These are phyloP conservation scores for Mariannaea sp. DNA, from an alignment of 2,329 filamentous ascomycete genomes.

Conservation along the genomic window DNA sequence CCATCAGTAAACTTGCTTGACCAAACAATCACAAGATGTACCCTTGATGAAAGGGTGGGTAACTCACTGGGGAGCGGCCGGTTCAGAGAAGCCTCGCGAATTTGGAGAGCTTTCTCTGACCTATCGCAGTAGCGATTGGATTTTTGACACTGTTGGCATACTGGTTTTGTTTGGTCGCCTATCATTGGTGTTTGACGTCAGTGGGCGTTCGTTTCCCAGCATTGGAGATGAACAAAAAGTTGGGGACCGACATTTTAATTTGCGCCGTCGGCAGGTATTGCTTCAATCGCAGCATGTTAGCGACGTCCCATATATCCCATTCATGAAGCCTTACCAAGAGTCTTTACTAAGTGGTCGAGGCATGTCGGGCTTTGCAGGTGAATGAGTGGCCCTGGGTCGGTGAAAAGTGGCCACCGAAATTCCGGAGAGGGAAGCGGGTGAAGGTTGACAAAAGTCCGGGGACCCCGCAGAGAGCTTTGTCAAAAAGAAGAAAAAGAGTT, in stretches of 20 bases:
- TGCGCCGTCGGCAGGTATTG: constrained; percentile 46
- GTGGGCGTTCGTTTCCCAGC: neutral
- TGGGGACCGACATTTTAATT: constrained; percentile 41
- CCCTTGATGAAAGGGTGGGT: neutral
- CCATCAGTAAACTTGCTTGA: no score
- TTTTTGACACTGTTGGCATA: constrained; percentile 42
- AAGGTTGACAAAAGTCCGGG: no score
- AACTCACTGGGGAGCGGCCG: neutral
- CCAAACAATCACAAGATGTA: no score
- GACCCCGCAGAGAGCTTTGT: no score
- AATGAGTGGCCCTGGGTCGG: no score
- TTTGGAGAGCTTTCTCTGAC: constrained; percentile 27
- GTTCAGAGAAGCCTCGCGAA: constrained; percentile 9
- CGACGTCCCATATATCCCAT: neutral
- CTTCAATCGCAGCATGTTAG: constrained; percentile 29
- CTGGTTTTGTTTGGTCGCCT: constrained; percentile 42
- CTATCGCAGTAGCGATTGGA: constrained; percentile 44
- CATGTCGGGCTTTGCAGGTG: constrained; percentile 13
- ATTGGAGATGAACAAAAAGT: neutral
- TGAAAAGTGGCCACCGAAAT: no score
- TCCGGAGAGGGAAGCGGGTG: no score
- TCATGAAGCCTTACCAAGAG: constrained; percentile 24
- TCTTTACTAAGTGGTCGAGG: constrained; percentile 31
- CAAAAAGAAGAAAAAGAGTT: no score
- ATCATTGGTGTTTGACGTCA: constrained; percentile 10